These are phyloP conservation scores for Raphanus hybrid DNA, from an alignment of 441 rosid genomes.

Conservation along the genomic window DNA sequence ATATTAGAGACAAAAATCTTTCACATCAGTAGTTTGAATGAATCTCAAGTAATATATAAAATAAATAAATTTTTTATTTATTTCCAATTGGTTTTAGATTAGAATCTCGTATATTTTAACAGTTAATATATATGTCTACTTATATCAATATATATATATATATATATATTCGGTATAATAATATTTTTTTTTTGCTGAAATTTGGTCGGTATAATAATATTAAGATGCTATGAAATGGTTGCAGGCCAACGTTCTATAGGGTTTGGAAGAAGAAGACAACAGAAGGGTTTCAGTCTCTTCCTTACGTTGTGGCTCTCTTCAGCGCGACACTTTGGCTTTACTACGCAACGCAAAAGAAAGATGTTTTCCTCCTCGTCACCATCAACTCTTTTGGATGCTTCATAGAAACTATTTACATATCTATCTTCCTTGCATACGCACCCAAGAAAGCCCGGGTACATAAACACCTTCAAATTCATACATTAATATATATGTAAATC, in stretches of 20 bases:
- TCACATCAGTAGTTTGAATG: no score
- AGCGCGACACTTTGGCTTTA: constrained; percentile 52
- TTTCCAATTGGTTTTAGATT: no score
- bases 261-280: constrained; percentile 49
- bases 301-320: constrained; percentile 47
- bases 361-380: constrained; percentile 49
- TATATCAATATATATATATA: neutral
- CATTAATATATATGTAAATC: neutral
- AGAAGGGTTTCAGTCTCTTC: constrained; percentile 49
- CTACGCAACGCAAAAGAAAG: constrained; percentile 47
- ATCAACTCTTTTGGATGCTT: constrained; percentile 47
- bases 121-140: neutral
- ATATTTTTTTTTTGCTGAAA: neutral
- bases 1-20: no score
- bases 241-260: constrained; percentile 50
- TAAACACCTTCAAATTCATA: neutral
- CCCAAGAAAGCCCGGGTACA: constrained; percentile 43
- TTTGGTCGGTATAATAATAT: neutral
- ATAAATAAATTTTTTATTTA: no score
- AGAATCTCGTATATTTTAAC: no score
- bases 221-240: neutral
- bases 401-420: constrained; percentile 48
- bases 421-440: constrained; percentile 43
- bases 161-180: neutral
- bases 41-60: neutral